phyloP scores from a whole-genome alignment of 345 rosid genomes.

The Bretschneidera sinensis region DNA sequence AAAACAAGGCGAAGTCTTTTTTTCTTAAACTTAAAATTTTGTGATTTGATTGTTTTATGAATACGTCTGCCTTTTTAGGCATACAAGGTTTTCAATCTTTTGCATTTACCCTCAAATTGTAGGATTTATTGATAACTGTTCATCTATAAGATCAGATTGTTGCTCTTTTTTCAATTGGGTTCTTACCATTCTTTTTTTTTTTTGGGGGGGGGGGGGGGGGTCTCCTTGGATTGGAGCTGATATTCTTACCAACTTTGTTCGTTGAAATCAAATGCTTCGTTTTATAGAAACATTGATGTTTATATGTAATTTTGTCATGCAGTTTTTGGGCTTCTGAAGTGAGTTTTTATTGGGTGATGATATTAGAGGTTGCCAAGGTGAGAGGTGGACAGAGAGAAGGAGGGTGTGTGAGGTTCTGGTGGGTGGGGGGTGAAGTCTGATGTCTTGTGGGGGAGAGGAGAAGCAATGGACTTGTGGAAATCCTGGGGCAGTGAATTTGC shows the following conservation, averaged over 20 bases:
- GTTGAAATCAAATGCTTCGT: not conserved
- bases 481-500: slow-evolving; percentile 53
- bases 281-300: not conserved
- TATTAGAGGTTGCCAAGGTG: slow-evolving; percentile 20
- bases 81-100: not conserved
- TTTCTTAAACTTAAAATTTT: too few species aligned
- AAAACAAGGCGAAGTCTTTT: too few species aligned
- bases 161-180: not conserved
- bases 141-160: not conserved
- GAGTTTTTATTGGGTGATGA: slow-evolving; percentile 24
- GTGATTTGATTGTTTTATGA: too few species aligned
- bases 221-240: not conserved
- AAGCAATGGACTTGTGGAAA: slow-evolving; percentile 76
- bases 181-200: too few species aligned
- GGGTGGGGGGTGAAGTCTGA: slow-evolving; percentile 28
- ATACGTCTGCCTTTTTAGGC: too few species aligned
- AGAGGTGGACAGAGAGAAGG: too few species aligned
- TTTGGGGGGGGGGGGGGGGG: not conserved
- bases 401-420: slow-evolving; percentile 9
- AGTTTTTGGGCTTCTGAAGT: slow-evolving; percentile 19
- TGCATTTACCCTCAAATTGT: not conserved
- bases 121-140: not conserved
- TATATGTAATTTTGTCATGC: slow-evolving; percentile 5
- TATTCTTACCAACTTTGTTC: not conserved
- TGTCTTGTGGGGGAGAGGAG: slow-evolving; percentile 56